Evolutionary conservation across 441 rosid genomes (phyloP), one percentile per base, ranked within the genome.

Genomic region (Populus trichocarpa): DNA sequence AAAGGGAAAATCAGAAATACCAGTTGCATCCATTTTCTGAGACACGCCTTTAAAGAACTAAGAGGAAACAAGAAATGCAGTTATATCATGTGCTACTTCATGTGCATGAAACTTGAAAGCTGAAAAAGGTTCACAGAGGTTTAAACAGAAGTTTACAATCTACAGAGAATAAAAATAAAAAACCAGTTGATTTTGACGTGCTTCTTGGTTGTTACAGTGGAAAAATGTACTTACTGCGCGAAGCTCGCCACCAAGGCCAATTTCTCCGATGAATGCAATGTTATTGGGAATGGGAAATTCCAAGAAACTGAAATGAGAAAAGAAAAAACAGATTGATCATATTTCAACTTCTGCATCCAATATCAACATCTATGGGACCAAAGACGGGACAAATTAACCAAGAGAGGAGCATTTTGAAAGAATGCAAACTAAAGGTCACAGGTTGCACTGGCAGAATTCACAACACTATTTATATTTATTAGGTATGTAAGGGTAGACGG

Each of bases 161-260:
- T 40, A 40, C 4, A 70, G 25, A 30, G 8, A 22, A 11, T 11
- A 40, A 40, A 14, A 50, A 22, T 46, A 46, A 14, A 46, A 46
- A 12, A 14, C 5, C 16, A 46, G 3, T 13, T 46, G 57, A 46
- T 14, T 46, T 46, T 42, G 53, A 42, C 53, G 11, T 42, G 53
- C 53, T 42, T 12, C 53, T 42, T 13, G 57, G 13, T 2, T 40
- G 14, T 14, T 46, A 46, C 0, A 46, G 57, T 14, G 32, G 13
- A 59, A 23, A 14, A 2, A 25, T 75, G 25, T 42, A 67, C 87
- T 87, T 85, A 95, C 99, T 89, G 79, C 67, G 35, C 91, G 97
- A 76, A 93, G 87, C 84, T 95, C 98, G 0, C 99, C 99, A 3
- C 90, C 92, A 2, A 93, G 91, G 77, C 98, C 97, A 72, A 95